phyloP scores from a whole-genome alignment of 2,329 filamentous ascomycete species.

The Cordyceps militaris region DNA sequence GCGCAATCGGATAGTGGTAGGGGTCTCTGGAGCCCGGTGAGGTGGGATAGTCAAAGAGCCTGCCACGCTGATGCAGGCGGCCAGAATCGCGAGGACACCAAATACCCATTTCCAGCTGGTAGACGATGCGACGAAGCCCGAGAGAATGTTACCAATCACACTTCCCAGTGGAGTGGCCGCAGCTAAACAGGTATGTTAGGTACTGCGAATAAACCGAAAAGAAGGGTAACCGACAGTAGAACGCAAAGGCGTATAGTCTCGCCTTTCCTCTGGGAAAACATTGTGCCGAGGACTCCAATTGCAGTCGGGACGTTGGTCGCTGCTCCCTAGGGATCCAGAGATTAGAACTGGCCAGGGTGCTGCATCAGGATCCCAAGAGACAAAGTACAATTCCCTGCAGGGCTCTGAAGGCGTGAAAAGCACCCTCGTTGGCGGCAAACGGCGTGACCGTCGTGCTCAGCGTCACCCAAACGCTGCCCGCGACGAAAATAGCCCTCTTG shows the following conservation, averaged over 20 bases:
- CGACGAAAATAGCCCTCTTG: constrained; percentile 53
- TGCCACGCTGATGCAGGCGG: constrained; percentile 41
- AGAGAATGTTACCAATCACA: constrained; percentile 51
- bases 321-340: constrained; percentile 31
- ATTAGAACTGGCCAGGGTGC: background rate
- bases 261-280: constrained; percentile 52
- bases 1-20: background rate
- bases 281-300: constrained; percentile 55
- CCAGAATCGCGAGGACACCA: constrained; percentile 50
- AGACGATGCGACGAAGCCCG: constrained; percentile 52
- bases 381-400: constrained; percentile 43
- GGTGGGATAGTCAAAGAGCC: constrained; percentile 50
- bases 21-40: background rate
- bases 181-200: too few species aligned
- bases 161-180: constrained; percentile 53
- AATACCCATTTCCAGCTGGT: constrained; percentile 54
- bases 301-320: constrained; percentile 59
- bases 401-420: constrained; percentile 53
- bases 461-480: constrained; percentile 50
- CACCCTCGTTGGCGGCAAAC: constrained; percentile 54
- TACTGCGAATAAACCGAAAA: too few species aligned
- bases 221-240: constrained; percentile 34
- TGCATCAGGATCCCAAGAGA: background rate
- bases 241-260: constrained; percentile 57
- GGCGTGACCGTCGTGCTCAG: constrained; percentile 47